A percentile compares a stretch with the other conserved stretches of the same genome.
Conservation (phyloP, 768 basidiomycete species). For the Rubroboletus pulcherrimus region DNA sequence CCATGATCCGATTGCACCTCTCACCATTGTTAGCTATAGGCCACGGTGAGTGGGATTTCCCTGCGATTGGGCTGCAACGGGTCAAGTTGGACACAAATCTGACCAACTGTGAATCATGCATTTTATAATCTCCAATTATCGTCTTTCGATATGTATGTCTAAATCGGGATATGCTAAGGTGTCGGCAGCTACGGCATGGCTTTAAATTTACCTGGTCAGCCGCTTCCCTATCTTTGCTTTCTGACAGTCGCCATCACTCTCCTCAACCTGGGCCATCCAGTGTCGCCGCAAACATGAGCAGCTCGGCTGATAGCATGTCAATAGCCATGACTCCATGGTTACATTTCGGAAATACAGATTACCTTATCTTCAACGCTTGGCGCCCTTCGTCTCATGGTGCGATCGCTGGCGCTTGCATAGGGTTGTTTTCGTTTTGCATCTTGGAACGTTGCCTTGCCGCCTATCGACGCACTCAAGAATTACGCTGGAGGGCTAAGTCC, state of each 20-base stretch:
- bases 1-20: background rate
- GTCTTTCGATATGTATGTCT: background rate
- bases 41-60: background rate
- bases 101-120: background rate
- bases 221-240: background rate
- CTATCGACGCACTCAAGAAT: slow-evolving; percentile 48
- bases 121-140: background rate
- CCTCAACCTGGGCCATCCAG: background rate
- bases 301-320: slow-evolving; percentile 11
- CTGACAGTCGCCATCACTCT: background rate
- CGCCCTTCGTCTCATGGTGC: slow-evolving; percentile 64
- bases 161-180: slow-evolving; percentile 1
- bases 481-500: slow-evolving; percentile 59
- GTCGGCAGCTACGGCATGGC: background rate
- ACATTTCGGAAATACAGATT: slow-evolving; percentile 64
- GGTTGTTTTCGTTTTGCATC: slow-evolving; percentile 61
- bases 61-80: background rate
- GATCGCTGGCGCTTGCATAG: slow-evolving; percentile 72
- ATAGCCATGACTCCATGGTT: slow-evolving; percentile 62
- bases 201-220: background rate
- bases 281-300: background rate
- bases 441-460: slow-evolving; percentile 69
- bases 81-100: background rate
- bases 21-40: background rate
- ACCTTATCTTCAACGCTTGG: slow-evolving; percentile 66